Percentiles rank a stretch among this genome's conserved stretches.
phyloP scores from a whole-genome alignment of 2,329 filamentous ascomycete species.

The Ascochyta viciae-villosae region DNA sequence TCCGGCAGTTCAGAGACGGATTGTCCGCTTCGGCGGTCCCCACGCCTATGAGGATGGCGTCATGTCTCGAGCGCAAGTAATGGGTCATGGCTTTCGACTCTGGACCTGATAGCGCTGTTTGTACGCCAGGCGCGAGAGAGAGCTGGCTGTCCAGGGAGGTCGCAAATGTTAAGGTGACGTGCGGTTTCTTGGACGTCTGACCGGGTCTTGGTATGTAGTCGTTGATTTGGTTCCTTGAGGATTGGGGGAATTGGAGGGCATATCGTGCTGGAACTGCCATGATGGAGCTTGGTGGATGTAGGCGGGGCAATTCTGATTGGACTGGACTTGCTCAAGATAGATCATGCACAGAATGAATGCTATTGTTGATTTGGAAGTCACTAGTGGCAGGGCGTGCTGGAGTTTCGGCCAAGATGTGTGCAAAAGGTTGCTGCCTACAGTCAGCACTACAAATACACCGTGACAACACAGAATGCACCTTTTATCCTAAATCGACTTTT shows the following conservation, averaged over 20 bases:
- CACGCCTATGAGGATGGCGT: constrained; percentile 84
- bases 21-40: constrained; percentile 86
- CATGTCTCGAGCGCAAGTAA: constrained; percentile 80
- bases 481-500: neutral
- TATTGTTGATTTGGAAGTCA: neutral
- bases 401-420: neutral
- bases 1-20: constrained; percentile 82
- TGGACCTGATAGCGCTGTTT: constrained; percentile 82
- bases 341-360: neutral
- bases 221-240: constrained; percentile 56
- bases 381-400: neutral
- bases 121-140: constrained; percentile 77
- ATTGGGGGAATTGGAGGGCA: constrained; percentile 51
- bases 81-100: constrained; percentile 93
- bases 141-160: constrained; percentile 85
- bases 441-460: neutral
- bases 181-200: constrained; percentile 18
- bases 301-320: neutral
- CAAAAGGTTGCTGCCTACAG: constrained; percentile 3
- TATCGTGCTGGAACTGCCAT: constrained; percentile 28
- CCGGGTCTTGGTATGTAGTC: constrained; percentile 56
- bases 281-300: neutral
- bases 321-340: neutral
- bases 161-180: constrained; percentile 81
- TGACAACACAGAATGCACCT: neutral